Conservation (phyloP, 2,329 filamentous ascomycete species). For the Stagonosporopsis vannaccii region DNA sequence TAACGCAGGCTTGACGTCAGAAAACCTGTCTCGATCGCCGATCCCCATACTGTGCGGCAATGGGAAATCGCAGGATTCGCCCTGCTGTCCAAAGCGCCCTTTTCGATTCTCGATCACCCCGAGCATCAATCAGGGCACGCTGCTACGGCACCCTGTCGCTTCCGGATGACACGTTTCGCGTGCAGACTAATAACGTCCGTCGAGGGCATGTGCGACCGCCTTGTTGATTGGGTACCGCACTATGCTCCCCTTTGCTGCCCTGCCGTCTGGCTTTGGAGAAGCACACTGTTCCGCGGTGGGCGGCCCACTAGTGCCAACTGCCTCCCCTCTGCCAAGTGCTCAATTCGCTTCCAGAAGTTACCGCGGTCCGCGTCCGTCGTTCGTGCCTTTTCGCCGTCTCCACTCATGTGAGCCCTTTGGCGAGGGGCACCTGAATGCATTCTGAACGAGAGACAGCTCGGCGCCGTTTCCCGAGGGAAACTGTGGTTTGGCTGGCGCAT, state of each 20-base stretch:
- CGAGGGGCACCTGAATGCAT: not conserved
- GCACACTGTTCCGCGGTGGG: not conserved
- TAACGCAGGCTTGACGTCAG: slow-evolving; percentile 6
- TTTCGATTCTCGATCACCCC: slow-evolving; percentile 3
- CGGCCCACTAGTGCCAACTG: not conserved
- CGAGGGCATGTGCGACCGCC: not conserved
- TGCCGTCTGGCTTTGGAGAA: no score
- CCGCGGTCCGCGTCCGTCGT: slow-evolving; percentile 4
- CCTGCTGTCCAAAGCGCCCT: not conserved
- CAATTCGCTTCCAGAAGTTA: not conserved
- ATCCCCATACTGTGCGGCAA: slow-evolving; percentile 2
- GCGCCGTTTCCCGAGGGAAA: not conserved
- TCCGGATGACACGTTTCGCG: not conserved
- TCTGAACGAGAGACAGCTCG: not conserved
- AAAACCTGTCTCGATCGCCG: slow-evolving; percentile 2
- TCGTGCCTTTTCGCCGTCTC: not conserved
- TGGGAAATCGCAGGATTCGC: slow-evolving; percentile 3
- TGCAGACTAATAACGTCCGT: not conserved
- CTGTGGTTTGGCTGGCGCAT: not conserved
- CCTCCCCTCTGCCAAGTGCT: not conserved
- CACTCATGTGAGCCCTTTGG: not conserved
- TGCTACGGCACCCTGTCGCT: slow-evolving; percentile 4
- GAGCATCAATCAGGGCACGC: not conserved
- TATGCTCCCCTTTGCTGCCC: not conserved
- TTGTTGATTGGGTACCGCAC: not conserved